Evolutionary conservation across 2,329 filamentous ascomycete genomes (phyloP).

Genomic region (Hypocrella siamensis): DNA sequence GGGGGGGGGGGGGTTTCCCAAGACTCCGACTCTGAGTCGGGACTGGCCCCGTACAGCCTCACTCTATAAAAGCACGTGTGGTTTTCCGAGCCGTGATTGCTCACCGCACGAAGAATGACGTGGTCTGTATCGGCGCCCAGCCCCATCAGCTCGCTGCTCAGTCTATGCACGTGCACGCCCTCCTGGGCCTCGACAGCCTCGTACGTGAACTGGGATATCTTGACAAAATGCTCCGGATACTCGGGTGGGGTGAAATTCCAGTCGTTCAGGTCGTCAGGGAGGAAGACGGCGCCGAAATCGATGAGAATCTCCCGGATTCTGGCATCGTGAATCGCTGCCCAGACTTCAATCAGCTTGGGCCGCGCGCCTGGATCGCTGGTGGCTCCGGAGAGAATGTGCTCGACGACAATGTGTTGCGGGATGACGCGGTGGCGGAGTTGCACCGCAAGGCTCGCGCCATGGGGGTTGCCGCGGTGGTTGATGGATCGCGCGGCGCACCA

Average conservation of each 20-base stretch:
- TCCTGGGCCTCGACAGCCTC: conserved; percentile 25
- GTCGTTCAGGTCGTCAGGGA: conserved; percentile 15
- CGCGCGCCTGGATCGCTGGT: conserved; percentile 46
- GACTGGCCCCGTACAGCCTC: conserved; percentile 33
- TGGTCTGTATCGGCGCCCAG: conserved; percentile 33
- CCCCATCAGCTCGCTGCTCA: conserved; percentile 32
- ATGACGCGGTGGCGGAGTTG: conserved; percentile 40
- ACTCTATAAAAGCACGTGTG: conserved; percentile 54
- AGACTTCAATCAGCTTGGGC: conserved; percentile 55
- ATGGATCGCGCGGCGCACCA: conserved; percentile 53
- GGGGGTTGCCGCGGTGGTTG: conserved; percentile 24
- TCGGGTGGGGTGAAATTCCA: conserved; percentile 14
- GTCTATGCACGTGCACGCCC: conserved; percentile 34
- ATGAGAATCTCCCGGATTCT: conserved; percentile 21
- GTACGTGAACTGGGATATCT: conserved; percentile 42
- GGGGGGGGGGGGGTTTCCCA: not conserved
- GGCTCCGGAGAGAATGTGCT: conserved; percentile 50
- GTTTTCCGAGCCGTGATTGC: conserved; percentile 39
- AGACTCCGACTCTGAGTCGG: conserved; percentile 10
- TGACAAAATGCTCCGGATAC: conserved; percentile 29
- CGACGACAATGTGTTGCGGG: conserved; percentile 54
- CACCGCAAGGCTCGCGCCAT: conserved; percentile 50
- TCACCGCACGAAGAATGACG: conserved; percentile 37
- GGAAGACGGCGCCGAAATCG: conserved; percentile 27
- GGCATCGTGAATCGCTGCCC: conserved; percentile 39